These are phyloP conservation scores for Epichloe hybrida DNA, from an alignment of 2,329 filamentous ascomycete genomes.

Conservation along the genomic window DNA sequence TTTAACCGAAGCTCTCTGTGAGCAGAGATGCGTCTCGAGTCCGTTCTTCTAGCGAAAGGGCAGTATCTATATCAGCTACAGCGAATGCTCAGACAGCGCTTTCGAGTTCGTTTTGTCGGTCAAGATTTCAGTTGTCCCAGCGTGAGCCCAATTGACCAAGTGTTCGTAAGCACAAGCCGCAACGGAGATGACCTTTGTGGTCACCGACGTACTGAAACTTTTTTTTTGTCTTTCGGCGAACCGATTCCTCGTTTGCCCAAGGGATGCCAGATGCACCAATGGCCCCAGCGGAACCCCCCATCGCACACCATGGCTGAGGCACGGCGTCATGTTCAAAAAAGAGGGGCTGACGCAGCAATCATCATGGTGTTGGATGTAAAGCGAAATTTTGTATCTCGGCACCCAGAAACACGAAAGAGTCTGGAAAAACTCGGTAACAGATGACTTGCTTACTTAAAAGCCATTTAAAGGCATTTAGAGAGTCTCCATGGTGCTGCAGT, in stretches of 20 bases:
- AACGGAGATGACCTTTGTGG: neutral
- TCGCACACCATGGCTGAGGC: constrained; percentile 6
- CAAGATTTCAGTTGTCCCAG: neutral
- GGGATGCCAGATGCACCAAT: neutral
- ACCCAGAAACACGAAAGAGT: constrained; percentile 9
- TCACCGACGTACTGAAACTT: neutral
- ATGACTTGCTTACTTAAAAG: neutral
- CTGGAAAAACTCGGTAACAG: constrained; percentile 11
- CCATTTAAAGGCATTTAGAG: constrained; percentile 6
- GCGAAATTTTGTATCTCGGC: constrained; percentile 9
- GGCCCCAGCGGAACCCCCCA: neutral
- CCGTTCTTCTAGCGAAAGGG: too few species aligned
- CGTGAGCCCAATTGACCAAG: neutral
- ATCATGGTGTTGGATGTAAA: constrained; percentile 5
- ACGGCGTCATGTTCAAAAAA: constrained; percentile 10
- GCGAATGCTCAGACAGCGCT: too few species aligned
- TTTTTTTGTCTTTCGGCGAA: neutral
- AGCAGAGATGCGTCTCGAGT: neutral
- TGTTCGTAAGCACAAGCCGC: neutral
- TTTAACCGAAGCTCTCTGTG: neutral
- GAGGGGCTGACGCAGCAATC: constrained; percentile 10
- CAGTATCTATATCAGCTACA: too few species aligned
- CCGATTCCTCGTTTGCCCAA: constrained; percentile 1
- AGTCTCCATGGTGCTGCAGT: constrained; percentile 16
- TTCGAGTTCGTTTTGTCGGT: neutral